Evolutionary conservation across 176 grass and related monocot species (phyloP), one percentile per base, ranked within the genome.

Genomic region (Juncus effusus): DNA sequence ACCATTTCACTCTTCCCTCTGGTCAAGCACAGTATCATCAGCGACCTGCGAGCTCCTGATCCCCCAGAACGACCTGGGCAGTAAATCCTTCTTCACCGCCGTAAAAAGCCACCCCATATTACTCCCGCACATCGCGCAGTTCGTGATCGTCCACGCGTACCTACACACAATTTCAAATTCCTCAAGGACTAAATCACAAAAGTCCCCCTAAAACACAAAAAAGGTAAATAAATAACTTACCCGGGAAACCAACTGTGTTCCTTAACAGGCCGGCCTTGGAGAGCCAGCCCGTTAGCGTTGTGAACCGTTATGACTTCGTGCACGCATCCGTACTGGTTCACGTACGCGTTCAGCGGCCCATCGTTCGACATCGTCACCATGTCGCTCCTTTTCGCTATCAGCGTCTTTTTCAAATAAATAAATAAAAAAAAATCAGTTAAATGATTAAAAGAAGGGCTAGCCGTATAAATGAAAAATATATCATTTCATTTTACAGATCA

Each of bases 11-110:
- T 47, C 9, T 47, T 47, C 4, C 44, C 44, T 42, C 14, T 62
- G 40, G 61, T 44, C 57, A n/a, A 54, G 60, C 16, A 64, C 42
- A 41, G 81, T 91, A 61, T 86, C 87, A 13, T 89, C 87, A 54
- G 75, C 79, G 37, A 91, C 72, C 42, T 85, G 74, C 19, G 88
- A 83, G 13, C 61, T 86, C 28, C 93, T 87, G 45, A 96, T 69
- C n/a, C 77, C 88, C 85, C 93, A 96, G 72, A 96, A 96, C 50
- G 93, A 96, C 78, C 81, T 88, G 0, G 88, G 93, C 54, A 86
- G 74, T 36, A 91, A 39, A 68, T 84, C 83, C 72, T 53, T 96
- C 50, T 75, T 83, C 35, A 72, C 70, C 2, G 72, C 72, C n/a
- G 71, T 88, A 77, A 96, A 97, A 19, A 64, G 60, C 93, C 93